phyloP scores from a whole-genome alignment of 345 rosid genomes.

The Euclidium syriacum region DNA sequence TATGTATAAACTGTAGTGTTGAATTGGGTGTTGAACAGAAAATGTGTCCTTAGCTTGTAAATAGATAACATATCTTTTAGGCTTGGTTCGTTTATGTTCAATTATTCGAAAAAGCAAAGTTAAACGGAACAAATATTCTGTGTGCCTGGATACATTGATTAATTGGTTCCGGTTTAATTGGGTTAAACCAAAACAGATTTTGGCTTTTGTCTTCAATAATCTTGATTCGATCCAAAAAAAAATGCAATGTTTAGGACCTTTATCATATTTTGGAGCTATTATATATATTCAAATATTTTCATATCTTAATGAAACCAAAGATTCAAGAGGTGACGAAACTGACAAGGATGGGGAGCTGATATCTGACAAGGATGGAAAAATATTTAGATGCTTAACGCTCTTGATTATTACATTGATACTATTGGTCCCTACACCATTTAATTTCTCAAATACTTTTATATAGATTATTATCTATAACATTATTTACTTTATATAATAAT shows the following conservation, averaged over 20 bases:
- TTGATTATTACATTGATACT: slow-evolving; percentile 10
- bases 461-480: too few species aligned
- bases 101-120: not conserved
- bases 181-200: not conserved
- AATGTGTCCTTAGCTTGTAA: not conserved
- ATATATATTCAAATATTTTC: not conserved
- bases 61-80: too few species aligned
- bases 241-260: not conserved
- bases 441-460: not conserved
- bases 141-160: not conserved
- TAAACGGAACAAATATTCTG: not conserved
- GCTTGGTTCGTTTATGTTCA: not conserved
- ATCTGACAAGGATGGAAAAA: not conserved
- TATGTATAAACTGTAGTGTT: not conserved
- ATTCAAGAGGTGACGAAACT: not conserved
- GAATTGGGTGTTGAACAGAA: not conserved
- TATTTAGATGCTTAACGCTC: slow-evolving; percentile 6
- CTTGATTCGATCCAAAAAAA: not conserved
- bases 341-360: not conserved
- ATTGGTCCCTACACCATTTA: slow-evolving; percentile 18
- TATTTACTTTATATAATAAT: too few species aligned
- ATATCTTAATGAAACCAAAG: not conserved
- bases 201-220: not conserved
- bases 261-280: slow-evolving; percentile 3
- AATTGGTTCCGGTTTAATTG: not conserved